phyloP scores from a whole-genome alignment of 768 basidiomycete species.

The Cyclocybe aegerita region DNA sequence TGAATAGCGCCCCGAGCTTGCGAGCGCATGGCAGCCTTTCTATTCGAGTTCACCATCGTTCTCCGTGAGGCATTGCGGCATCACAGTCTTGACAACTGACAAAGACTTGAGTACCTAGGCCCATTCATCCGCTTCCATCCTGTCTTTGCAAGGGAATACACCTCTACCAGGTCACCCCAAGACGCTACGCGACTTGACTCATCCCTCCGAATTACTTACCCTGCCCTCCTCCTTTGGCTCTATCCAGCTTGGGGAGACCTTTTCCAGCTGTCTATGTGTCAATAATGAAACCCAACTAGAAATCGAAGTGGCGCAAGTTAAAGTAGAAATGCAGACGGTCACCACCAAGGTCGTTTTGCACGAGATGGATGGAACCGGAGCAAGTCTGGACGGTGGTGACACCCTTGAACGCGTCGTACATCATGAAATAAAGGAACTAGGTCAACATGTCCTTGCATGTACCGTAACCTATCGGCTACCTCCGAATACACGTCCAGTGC shows the following conservation, averaged over 20 bases:
- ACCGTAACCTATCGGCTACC: slow-evolving; percentile 81
- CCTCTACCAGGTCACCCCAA: slow-evolving; percentile 79
- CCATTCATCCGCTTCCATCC: slow-evolving; percentile 74
- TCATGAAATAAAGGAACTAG: slow-evolving; percentile 93
- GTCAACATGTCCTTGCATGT: slow-evolving; percentile 86
- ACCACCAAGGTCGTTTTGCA: slow-evolving; percentile 61
- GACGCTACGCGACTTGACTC: slow-evolving; percentile 78
- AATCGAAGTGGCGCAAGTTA: slow-evolving; percentile 63
- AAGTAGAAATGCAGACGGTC: slow-evolving; percentile 85
- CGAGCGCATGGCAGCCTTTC: slow-evolving; percentile 82
- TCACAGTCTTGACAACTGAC: not conserved
- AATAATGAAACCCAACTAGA: slow-evolving; percentile 73
- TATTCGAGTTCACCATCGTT: slow-evolving; percentile 78
- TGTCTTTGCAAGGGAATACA: slow-evolving; percentile 70
- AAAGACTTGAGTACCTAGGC: slow-evolving; percentile 33
- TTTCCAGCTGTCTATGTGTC: slow-evolving; percentile 78
- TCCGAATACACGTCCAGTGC: slow-evolving; percentile 48
- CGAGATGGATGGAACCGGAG: slow-evolving; percentile 59
- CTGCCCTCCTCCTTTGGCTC: slow-evolving; percentile 83
- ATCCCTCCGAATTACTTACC: slow-evolving; percentile 76
- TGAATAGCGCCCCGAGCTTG: slow-evolving; percentile 67
- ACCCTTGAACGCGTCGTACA: slow-evolving; percentile 68
- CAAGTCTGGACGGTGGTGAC: slow-evolving; percentile 52
- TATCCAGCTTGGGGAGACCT: slow-evolving; percentile 89
- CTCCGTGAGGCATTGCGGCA: slow-evolving; percentile 44